Percentiles rank a stretch among this genome's conserved stretches.
phyloP scores from a whole-genome alignment of 2,329 filamentous ascomycete species.

The Pseudocercospora fuligena region DNA sequence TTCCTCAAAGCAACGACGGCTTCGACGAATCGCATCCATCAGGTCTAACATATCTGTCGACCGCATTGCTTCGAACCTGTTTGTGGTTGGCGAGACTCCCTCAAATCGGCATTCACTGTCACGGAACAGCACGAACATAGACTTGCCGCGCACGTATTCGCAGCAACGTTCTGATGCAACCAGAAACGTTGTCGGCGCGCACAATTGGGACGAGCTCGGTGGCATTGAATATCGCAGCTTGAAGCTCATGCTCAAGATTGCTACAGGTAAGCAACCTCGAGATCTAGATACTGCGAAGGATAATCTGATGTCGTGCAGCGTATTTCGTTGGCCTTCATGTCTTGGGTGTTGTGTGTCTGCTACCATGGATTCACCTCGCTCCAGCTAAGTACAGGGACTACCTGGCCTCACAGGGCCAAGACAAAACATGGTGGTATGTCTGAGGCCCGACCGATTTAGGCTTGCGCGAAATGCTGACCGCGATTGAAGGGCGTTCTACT shows the following conservation, averaged over 20 bases:
- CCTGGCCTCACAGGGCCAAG: constrained; percentile 12
- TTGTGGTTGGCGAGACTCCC: not conserved
- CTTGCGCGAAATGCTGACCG: too few species aligned
- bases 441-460: too few species aligned
- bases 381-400: constrained; percentile 18
- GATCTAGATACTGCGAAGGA: not conserved
- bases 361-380: constrained; percentile 15
- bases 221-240: constrained; percentile 68
- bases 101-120: constrained; percentile 1
- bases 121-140: not conserved
- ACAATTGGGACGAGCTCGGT: constrained; percentile 62
- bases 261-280: not conserved
- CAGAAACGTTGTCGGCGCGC: not conserved
- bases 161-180: too few species aligned
- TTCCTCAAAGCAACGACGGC: too few species aligned
- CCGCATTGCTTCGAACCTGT: constrained; percentile 4
- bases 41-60: not conserved
- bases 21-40: too few species aligned
- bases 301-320: not conserved
- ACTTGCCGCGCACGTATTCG: too few species aligned
- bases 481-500: constrained; percentile 31
- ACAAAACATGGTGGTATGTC: constrained; percentile 22
- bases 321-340: constrained; percentile 11
- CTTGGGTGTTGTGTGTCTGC: constrained; percentile 10
- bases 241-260: constrained; percentile 36